Evolutionary conservation across 805 yeast species (phyloP), one percentile per base, ranked within the genome.

Genomic region (Lipomyces kockii): DNA sequence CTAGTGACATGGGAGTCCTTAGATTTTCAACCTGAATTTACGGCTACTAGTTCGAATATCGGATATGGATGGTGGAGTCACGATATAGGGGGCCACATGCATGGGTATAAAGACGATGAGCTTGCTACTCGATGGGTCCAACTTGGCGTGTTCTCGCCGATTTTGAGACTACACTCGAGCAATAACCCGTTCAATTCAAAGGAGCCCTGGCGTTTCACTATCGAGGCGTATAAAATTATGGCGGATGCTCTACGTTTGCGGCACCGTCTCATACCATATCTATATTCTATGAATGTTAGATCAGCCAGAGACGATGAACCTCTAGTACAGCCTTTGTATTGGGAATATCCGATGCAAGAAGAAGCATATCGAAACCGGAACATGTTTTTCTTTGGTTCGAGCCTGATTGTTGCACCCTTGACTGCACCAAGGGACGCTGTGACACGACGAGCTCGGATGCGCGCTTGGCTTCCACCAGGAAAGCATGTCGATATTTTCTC

Each of bases 31-130:
- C 14, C n/a, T n/a, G 53, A n/a, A 22, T 2, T n/a, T 22, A 2
- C 27, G 9, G 5, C 53, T 22, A 46, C 52, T 22, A 22, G 25
- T n/a, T 49, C 25, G 53, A 49, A 49, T 49, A 17, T 49, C 11
- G 53, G n/a, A n/a, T n/a, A 46, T 46, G 52, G 52, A 20, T 46
- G 52, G 52, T 46, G 52, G 52, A 46, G 52, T 46, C n/a, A 46
- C 17, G 52, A 12, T 20, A 46, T 9, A 11, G 52, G 39, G 0
- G 39, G 39, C 14, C 25, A 46, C 11, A 46, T 14, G 52, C 25
- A n/a, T 8, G 25, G 52, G 20, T n/a, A 20, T 20, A 9, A 46
- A 11, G 52, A 14, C 12, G 52, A 46, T 17, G 52, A 46, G 52
- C 52, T 46, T 46, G 52, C 52, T 20, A 46, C 52, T 12, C n/a